Evolutionary conservation across 2,329 filamentous ascomycete genomes (phyloP).

Genomic region (Colletotrichum magnum): DNA sequence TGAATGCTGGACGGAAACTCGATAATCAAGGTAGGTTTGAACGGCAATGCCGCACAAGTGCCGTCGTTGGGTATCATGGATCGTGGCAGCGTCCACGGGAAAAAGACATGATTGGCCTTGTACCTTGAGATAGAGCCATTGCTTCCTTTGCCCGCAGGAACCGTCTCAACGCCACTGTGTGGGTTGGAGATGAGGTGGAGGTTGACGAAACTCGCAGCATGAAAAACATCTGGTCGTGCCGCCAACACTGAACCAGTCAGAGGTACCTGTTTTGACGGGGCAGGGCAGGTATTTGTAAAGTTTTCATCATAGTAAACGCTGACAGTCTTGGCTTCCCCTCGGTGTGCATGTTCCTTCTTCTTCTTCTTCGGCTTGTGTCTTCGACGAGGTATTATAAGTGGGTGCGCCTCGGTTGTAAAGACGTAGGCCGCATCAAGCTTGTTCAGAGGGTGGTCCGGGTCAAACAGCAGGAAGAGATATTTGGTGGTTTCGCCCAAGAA

Average conservation of each 20-base stretch:
- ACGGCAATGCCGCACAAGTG: constrained; percentile 79
- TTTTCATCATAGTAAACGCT: constrained; percentile 57
- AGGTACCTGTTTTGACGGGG: constrained; percentile 69
- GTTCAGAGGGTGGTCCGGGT: constrained; percentile 88
- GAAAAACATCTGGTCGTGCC: constrained; percentile 85
- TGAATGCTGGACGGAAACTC: constrained; percentile 70
- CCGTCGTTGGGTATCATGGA: constrained; percentile 82
- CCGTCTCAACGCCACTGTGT: constrained; percentile 60
- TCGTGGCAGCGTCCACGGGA: constrained; percentile 91
- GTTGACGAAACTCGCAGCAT: constrained; percentile 87
- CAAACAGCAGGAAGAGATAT: constrained; percentile 94
- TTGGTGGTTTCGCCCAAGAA: constrained; percentile 97
- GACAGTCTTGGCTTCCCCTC: constrained; percentile 42
- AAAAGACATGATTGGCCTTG: constrained; percentile 85
- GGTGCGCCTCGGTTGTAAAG: constrained; percentile 96
- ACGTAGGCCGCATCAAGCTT: constrained; percentile 88
- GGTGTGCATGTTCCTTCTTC: constrained; percentile 39
- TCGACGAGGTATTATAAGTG: constrained; percentile 81
- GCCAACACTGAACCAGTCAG: constrained; percentile 86
- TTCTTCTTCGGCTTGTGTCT: constrained; percentile 43
- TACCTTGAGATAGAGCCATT: constrained; percentile 49
- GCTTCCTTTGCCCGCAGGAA: constrained; percentile 59
- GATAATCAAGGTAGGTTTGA: constrained; percentile 78
- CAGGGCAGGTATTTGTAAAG: constrained; percentile 76
- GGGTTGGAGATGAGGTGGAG: constrained; percentile 82